Conservation (phyloP, 1,284 basidiomycete species). For the Serendipita sp. region DNA sequence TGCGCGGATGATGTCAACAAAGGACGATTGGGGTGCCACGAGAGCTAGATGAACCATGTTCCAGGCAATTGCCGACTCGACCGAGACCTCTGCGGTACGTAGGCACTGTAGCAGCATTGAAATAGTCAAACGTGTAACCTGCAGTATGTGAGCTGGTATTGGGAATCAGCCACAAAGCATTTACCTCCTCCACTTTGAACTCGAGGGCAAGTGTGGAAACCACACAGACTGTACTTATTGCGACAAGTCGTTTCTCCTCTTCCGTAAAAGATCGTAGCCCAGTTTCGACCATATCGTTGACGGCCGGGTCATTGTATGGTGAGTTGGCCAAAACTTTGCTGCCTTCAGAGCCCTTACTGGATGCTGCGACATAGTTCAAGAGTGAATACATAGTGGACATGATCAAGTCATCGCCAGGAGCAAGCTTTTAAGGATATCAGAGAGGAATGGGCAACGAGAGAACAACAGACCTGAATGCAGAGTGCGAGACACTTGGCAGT, state of each 20-base stretch:
- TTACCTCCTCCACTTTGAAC: slow-evolving; percentile 65
- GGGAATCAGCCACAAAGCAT: slow-evolving; percentile 9
- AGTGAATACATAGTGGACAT: slow-evolving; percentile 95
- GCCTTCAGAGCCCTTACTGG: slow-evolving; percentile 36
- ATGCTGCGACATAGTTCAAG: slow-evolving; percentile 77
- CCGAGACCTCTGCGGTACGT: slow-evolving; percentile 66
- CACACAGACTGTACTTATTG: slow-evolving; percentile 82
- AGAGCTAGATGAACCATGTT: slow-evolving; percentile 85
- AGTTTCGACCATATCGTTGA: slow-evolving; percentile 40
- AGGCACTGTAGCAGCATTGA: slow-evolving; percentile 89
- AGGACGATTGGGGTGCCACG: slow-evolving; percentile 59
- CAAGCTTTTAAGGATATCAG: slow-evolving; percentile 34
- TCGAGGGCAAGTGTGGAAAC: slow-evolving; percentile 74
- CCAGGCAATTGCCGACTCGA: slow-evolving; percentile 83
- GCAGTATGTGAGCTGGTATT: background rate
- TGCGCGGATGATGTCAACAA: slow-evolving; percentile 72
- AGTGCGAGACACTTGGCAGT: slow-evolving; percentile 82
- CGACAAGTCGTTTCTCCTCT: slow-evolving; percentile 71
- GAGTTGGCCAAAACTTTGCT: slow-evolving; percentile 26
- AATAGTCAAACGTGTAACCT: slow-evolving; percentile 75
- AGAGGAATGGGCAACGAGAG: background rate
- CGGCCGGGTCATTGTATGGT: slow-evolving; percentile 33
- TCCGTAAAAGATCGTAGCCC: slow-evolving; percentile 58
- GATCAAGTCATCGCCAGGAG: slow-evolving; percentile 78
- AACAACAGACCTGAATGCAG: slow-evolving; percentile 59